Evolutionary conservation across 768 basidiomycete species (phyloP), one percentile per base, ranked within the genome.

Genomic region (Tricholoma matsutake): DNA sequence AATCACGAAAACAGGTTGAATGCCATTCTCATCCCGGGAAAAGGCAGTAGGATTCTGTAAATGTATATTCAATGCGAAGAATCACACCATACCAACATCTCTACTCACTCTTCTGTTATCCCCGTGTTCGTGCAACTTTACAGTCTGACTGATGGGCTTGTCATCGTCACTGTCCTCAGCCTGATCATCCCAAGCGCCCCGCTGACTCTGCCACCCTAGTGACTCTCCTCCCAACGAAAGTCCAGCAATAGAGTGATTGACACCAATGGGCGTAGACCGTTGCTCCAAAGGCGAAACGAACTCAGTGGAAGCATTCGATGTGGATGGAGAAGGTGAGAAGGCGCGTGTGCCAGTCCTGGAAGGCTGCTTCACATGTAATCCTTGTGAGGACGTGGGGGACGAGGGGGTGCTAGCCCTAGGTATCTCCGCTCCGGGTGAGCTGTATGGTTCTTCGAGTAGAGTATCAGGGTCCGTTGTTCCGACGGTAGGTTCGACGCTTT

Each of bases 1-100:
- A 64, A 99, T 93, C 7, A 83, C 72, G 71, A 97, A 98, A 25
- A 90, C 78, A 20, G 92, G 90, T 59, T 82, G 84, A 37, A 88
- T 67, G 1, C 79, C 79, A 58, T 79, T 81, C 55, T 85, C 76
- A 54, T 74, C 71, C 58, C 73, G 73, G 31, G 54, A 43, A 63
- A 55, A 22, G 60, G 61, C 18, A 28, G 28, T 32, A 18, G 51
- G 2, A 8, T 16, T 18, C 51, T 53, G 51, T 9, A 32, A 53
- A 18, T n/a, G 16, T 32, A 10, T 9, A 53, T 32, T 53, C 29
- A 53, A 32, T 25, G 13, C 29, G 51, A 31, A 32, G 31, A 31
- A n/a, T 6, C 45, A 63, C 20, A 57, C 65, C 39, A n/a, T 8
- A 18, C 9, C 7, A 29, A 47, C 7, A 7, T 28, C n/a, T 29